phyloP scores from a whole-genome alignment of 768 basidiomycete species.

The Mycena sanguinolenta region DNA sequence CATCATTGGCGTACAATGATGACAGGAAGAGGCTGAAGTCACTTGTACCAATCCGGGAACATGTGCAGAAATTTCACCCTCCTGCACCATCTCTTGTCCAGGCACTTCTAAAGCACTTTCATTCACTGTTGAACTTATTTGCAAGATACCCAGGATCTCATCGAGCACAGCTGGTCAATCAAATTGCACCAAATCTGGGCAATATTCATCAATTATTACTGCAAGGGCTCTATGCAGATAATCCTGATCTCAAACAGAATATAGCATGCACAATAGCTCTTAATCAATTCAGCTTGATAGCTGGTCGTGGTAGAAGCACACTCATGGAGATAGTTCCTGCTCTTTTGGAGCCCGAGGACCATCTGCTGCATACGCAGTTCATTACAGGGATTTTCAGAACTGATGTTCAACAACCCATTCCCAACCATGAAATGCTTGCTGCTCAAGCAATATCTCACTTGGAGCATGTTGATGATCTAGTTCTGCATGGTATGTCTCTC shows the following conservation, averaged over 20 bases:
- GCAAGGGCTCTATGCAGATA: not conserved
- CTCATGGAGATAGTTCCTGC: slow-evolving; percentile 6
- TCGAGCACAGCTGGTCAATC: slow-evolving; percentile 1
- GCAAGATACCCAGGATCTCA: not conserved
- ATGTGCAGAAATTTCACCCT: slow-evolving; percentile 1
- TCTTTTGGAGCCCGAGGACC: not conserved
- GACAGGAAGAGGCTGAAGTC: not conserved
- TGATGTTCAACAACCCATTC: not conserved
- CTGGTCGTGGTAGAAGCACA: not conserved
- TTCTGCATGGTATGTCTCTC: not conserved
- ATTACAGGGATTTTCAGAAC: not conserved
- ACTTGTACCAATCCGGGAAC: not conserved
- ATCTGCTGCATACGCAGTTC: not conserved
- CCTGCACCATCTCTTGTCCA: not conserved
- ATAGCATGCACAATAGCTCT: not conserved
- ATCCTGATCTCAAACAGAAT: not conserved
- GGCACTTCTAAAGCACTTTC: not conserved
- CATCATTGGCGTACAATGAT: not conserved
- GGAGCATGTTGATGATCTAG: not conserved
- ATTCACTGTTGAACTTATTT: not conserved
- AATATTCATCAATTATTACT: not conserved
- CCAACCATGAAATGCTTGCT: not conserved
- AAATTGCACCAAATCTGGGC: not conserved
- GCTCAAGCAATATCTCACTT: not conserved
- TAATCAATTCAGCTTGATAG: not conserved